Percentiles rank a stretch among this genome's conserved stretches.
phyloP scores from a whole-genome alignment of 257 asterid genomes.

The Knoxia roxburghii region DNA sequence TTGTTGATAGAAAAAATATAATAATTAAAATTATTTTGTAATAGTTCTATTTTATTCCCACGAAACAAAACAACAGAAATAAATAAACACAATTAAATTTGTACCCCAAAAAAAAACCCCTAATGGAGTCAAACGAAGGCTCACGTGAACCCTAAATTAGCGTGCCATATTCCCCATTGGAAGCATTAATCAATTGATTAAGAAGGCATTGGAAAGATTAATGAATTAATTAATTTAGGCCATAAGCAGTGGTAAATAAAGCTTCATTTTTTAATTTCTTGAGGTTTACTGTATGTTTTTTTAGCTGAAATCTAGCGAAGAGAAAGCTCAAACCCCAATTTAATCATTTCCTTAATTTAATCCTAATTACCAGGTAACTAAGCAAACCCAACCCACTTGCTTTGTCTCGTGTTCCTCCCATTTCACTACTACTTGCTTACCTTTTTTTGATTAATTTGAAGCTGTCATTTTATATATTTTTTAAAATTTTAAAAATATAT shows the following conservation, averaged over 20 bases:
- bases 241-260: too few relatives aligned
- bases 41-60: too few relatives aligned
- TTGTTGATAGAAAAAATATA: too few relatives aligned
- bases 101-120: too few relatives aligned
- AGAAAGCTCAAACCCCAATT: conserved; percentile 44
- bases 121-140: conserved; percentile 49
- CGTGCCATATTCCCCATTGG: conserved; percentile 32
- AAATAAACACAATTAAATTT: too few relatives aligned
- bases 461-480: conserved; percentile 14
- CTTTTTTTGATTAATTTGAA: conserved; percentile 6
- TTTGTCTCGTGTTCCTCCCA: conserved; percentile 60
- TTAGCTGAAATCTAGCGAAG: conserved; percentile 17
- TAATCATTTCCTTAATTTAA: conserved; percentile 34
- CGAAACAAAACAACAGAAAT: too few relatives aligned
- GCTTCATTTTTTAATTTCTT: not conserved
- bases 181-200: conserved; percentile 7
- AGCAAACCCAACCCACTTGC: conserved; percentile 40
- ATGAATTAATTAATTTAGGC: conserved; percentile 24
- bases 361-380: conserved; percentile 8
- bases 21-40: too few relatives aligned
- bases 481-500: too few relatives aligned
- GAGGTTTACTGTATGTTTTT: conserved; percentile 11
- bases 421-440: conserved; percentile 3
- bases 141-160: conserved; percentile 56
- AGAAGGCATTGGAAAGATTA: conserved; percentile 24